Percentiles rank a stretch among this genome's conserved stretches.
Evolutionary conservation across 345 rosid species (phyloP).

Genomic region (Mercurialis annua): DNA sequence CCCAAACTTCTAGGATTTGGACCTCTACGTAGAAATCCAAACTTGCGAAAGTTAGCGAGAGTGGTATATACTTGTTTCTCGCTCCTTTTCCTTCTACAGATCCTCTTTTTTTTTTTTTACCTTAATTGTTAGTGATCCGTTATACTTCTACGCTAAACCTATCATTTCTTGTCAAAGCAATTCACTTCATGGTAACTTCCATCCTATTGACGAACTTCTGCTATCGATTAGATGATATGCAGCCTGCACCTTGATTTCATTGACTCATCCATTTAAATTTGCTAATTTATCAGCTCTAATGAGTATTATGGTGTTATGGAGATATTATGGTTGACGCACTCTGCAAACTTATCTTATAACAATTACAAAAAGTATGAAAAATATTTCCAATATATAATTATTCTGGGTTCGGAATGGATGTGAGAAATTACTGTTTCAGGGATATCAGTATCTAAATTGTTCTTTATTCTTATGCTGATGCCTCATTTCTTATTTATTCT

Average conservation of each 20-base stretch:
- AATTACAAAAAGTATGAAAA: slow-evolving; percentile 1
- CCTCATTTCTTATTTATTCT: background rate
- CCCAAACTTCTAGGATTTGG: slow-evolving; percentile 79
- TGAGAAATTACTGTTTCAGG: background rate
- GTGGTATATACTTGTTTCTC: slow-evolving; percentile 50
- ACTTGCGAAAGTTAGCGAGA: slow-evolving; percentile 62
- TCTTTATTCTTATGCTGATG: background rate
- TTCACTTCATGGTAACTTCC: background rate
- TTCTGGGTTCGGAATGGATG: background rate
- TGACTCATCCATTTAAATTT: background rate
- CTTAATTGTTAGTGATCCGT: background rate
- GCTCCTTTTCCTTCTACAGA: slow-evolving; percentile 7
- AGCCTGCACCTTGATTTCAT: background rate
- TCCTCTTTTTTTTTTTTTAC: background rate
- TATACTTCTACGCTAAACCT: slow-evolving; percentile 2
- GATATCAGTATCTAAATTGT: background rate
- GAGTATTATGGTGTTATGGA: background rate
- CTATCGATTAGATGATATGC: background rate
- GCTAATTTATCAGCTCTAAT: background rate
- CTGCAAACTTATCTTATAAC: background rate
- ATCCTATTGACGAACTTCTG: background rate
- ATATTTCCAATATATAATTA: background rate
- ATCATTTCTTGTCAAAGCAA: background rate
- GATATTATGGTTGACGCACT: background rate
- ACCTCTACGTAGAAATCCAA: slow-evolving; percentile 71